Base-by-base conservation (phyloP, 345 rosid genomes). In the Populus alba region DNA sequence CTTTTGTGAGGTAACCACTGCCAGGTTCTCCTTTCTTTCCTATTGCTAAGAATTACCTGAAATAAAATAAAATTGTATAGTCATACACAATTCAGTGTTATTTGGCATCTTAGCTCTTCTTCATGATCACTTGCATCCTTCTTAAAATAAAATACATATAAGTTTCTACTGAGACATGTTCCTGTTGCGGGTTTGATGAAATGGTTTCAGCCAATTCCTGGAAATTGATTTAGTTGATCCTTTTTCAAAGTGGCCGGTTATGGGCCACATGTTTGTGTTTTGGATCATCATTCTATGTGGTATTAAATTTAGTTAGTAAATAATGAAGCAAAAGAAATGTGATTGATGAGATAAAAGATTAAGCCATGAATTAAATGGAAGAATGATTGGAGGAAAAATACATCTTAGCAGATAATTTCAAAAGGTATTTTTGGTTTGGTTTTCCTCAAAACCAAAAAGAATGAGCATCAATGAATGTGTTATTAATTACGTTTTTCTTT, bases 1-100 rank as follows among this genome's bases (percentile, higher is more conserved):
- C 74, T 72, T 77, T 72, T 2, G 22, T 66, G 70, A 83, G 91
- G 87, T 88, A 88, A 79, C 76, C 51, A 70, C 77, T 18, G 6
- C 79, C 31, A 35, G 25, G 73, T 67, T 35, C 53, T 63, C 61
- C 69, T 63, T 66, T 23, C 11, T 68, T 61, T 61, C 25, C n/a
- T 75, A 18, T 63, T 23, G 55, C 55, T 72, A 25, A 71, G 29
- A 70, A 33, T 66, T 77, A 62, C 79, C 66, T 74, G 73, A 53
- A 25, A 25, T 25, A 25, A 25, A 67, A 57, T 29, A 49, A 72
- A 79, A 41, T 62, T 35, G 63, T 73, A 17, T 18, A 77, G 38
- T 41, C 20, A 22, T 17, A 1, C 23, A 20, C 70, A 59, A 31
- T 9, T 66, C 37, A 23, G 47, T 57, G 39, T 31, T 69, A 20